Evolutionary conservation across 2,329 filamentous ascomycete genomes (phyloP).

Genomic region (Xylariaceae sp.): DNA sequence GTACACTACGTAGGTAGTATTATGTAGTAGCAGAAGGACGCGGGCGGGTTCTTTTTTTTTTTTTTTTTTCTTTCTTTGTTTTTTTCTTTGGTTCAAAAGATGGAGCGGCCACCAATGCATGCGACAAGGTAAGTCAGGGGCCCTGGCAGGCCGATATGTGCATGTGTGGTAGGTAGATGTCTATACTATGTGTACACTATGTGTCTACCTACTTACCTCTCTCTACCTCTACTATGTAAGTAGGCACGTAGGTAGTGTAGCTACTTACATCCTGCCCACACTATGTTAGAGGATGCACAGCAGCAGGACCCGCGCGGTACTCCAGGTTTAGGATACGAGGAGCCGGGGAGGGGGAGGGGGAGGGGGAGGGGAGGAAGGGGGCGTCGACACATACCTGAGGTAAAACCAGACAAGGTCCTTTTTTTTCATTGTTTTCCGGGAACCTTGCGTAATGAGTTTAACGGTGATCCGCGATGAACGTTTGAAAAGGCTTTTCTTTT

Average conservation of each 20-base stretch:
- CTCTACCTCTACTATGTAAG: too few species aligned
- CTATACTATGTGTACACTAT: background rate
- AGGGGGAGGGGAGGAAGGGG: too few species aligned
- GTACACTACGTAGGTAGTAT: too few species aligned
- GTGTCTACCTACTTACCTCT: conserved; percentile 11
- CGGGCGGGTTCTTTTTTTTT: too few species aligned
- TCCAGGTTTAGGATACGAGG: too few species aligned
- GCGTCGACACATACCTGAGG: too few species aligned
- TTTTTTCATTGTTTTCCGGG: background rate
- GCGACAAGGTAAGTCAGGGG: conserved; percentile 33
- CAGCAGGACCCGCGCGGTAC: too few species aligned
- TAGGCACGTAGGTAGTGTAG: conserved; percentile 12
- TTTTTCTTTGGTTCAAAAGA: conserved; percentile 15
- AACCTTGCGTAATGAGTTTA: background rate
- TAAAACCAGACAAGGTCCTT: too few species aligned
- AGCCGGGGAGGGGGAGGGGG: too few species aligned
- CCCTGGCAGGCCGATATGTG: conserved; percentile 19
- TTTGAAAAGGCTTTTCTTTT: background rate
- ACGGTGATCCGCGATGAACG: background rate
- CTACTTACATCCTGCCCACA: too few species aligned
- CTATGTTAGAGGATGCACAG: too few species aligned
- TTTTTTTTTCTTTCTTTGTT: too few species aligned
- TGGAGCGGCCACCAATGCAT: conserved; percentile 36
- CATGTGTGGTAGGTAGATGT: background rate
- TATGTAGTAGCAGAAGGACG: conserved; percentile 2